Evolutionary conservation across 805 yeast species (phyloP), one percentile per base, ranked within the genome.

Genomic region (Starmerella sirachaensis): DNA sequence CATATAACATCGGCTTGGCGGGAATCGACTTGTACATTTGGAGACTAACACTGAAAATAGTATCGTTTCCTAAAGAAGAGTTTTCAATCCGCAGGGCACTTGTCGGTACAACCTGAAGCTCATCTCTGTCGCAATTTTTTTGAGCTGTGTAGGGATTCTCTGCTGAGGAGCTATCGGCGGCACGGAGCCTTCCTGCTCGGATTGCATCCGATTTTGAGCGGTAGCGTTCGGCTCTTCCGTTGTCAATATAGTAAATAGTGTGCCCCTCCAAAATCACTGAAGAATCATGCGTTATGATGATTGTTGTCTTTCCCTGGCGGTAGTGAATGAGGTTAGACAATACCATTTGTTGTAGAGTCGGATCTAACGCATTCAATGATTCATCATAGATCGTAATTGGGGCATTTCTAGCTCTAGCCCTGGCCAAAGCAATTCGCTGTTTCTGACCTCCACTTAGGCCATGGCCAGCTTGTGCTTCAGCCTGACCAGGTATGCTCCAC

Each of bases 321-420:
- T 80, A 75, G 3, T 46, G 38, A 37, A 71, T 68, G 10, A 91
- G 64, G 0, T 66, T 65, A 2, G 59, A 53, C 51, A 78, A 56
- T 5, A 84, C 55, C 3, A 52, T 38, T 0, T 59, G 58, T 42
- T 76, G 65, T 29, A 68, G 66, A 0, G 48, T 50, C 2, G 59
- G 54, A 54, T 91, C 96, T 39, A 91, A 59, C 0, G 95, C 95
- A 33, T 91, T 77, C 2, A 82, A 61, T 4, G 91, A 71, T 55
- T 91, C 99, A 60, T 91, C 99, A 19, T 86, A 61, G 2, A 91
- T 69, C 42, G 88, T 59, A 5, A 91, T 68, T 0, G 86, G 82
- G 0, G 93, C 58, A 51, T 91, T 69, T 44, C 83, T 65, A 3
- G 85, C 41, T 39, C 65, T 66, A 0, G 96, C 96, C 38, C 96